Evolutionary conservation across 208 protist genomes (phyloP), one percentile per base, ranked within the genome.

Genomic region (Phytomonas sp.): DNA sequence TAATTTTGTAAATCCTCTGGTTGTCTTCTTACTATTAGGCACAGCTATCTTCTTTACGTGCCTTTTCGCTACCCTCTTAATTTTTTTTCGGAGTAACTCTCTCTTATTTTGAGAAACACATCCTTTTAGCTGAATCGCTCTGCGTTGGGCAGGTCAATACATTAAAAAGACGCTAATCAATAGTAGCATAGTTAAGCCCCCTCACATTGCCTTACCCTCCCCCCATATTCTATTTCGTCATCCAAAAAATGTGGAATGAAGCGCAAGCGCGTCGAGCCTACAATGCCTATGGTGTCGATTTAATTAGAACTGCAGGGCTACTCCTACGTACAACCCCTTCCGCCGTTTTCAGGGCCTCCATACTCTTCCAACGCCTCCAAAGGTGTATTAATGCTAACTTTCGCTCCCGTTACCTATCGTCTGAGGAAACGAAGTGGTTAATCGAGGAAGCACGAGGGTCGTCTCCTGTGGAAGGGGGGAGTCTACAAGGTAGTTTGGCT

Each of bases 321-420:
- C 67, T 94, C 20, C 56, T 92, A 26, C 76, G 72, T 66, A 88
- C 80, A 13, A 87, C 81, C 0, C 88, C 88, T 7, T 89, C 84
- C 20, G 79, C 83, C 31, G 78, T 90, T 7, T 96, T 85, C 69
- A 76, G 84, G 15, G 91, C 91, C n/a, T 70, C 78, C 0, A 67
- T 86, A 7, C 80, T 96, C 34, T 86, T 96, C 67, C 88, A 93
- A 71, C 81, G 85, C 30, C 93, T 93, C 67, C 78, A 95, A 71
- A 53, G 56, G 11, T 76, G 73, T 1, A 79, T 84, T 15, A 70
- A 86, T n/a, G 30, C 31, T 15, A 64, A 77, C 29, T 84, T 83
- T 67, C 78, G 84, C 20, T 11, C 65, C 1, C 74, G 60, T 26
- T 89, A 86, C 75, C 74, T 76, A 46, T 20, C 40, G 1, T 46